Percentiles rank a stretch among this genome's conserved stretches.
These are phyloP conservation scores for Brassica hybrid DNA, from an alignment of 441 rosid genomes.

Conservation along the genomic window DNA sequence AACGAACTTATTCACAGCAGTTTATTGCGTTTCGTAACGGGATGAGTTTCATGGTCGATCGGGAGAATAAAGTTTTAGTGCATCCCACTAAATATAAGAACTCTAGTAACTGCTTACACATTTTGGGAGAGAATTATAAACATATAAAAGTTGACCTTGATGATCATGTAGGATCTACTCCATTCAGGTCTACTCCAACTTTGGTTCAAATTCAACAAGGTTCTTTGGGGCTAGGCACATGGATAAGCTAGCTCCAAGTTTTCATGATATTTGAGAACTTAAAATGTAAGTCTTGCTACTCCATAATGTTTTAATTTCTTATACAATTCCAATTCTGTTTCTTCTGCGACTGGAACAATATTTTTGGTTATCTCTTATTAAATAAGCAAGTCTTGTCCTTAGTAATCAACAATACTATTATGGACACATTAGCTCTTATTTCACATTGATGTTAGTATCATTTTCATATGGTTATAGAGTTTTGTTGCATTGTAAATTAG, in stretches of 20 bases:
- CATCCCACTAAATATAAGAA: neutral
- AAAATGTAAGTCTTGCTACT: neutral
- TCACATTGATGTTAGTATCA: too few relatives aligned
- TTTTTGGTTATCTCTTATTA: neutral
- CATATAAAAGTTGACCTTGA: neutral
- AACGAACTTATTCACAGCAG: neutral
- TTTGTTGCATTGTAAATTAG: too few relatives aligned
- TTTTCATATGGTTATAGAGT: too few relatives aligned
- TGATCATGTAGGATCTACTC: neutral
- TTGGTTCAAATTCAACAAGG: neutral
- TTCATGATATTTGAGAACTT: neutral
- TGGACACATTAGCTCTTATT: too few relatives aligned
- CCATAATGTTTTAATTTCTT: neutral
- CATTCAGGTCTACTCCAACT: neutral
- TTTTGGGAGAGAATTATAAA: neutral
- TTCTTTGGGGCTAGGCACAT: constrained; percentile 2
- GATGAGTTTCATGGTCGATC: neutral
- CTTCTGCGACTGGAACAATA: neutral
- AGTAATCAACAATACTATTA: neutral
- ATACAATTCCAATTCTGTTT: neutral
- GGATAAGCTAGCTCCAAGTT: neutral
- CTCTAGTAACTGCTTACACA: constrained; percentile 4
- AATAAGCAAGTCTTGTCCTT: neutral
- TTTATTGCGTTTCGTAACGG: neutral
- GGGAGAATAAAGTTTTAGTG: neutral